phyloP scores from a whole-genome alignment of 2,329 filamentous ascomycete genomes.

The Elsinoe australis region DNA sequence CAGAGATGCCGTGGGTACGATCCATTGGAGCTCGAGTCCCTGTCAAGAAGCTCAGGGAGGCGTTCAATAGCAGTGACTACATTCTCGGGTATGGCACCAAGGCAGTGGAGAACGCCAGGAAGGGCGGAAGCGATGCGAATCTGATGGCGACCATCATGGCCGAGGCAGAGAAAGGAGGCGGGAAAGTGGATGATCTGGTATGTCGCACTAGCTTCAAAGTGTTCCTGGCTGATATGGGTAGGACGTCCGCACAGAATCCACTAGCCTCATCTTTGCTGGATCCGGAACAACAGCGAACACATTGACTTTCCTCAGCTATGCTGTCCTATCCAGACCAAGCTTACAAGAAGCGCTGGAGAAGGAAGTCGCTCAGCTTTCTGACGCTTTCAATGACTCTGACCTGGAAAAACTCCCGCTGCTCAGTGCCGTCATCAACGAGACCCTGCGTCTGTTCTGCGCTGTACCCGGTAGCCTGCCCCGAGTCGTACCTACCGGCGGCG shows the following conservation, averaged over 20 bases:
- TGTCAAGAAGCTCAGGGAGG: slow-evolving; percentile 18
- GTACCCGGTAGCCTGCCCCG: slow-evolving; percentile 21
- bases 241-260: slow-evolving; percentile 25
- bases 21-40: slow-evolving; percentile 20
- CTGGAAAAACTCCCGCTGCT: slow-evolving; percentile 40
- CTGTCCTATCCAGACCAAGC: slow-evolving; percentile 17
- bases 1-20: slow-evolving; percentile 25
- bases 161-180: slow-evolving; percentile 21
- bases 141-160: slow-evolving; percentile 23
- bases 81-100: slow-evolving; percentile 22
- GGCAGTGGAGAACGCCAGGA: slow-evolving; percentile 20
- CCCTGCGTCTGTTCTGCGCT: slow-evolving; percentile 22
- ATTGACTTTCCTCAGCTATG: slow-evolving; percentile 21
- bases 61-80: slow-evolving; percentile 21
- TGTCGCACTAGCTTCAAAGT: not conserved
- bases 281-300: slow-evolving; percentile 24
- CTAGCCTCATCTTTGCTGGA: slow-evolving; percentile 25
- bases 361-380: slow-evolving; percentile 19
- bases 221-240: not conserved
- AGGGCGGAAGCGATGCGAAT: slow-evolving; percentile 18
- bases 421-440: slow-evolving; percentile 40
- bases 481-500: slow-evolving; percentile 28
- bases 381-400: slow-evolving; percentile 23
- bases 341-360: slow-evolving; percentile 19
- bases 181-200: slow-evolving; percentile 18